Base-by-base conservation (phyloP, 2,329 filamentous ascomycete genomes). In the Calonectria leucothoes region DNA sequence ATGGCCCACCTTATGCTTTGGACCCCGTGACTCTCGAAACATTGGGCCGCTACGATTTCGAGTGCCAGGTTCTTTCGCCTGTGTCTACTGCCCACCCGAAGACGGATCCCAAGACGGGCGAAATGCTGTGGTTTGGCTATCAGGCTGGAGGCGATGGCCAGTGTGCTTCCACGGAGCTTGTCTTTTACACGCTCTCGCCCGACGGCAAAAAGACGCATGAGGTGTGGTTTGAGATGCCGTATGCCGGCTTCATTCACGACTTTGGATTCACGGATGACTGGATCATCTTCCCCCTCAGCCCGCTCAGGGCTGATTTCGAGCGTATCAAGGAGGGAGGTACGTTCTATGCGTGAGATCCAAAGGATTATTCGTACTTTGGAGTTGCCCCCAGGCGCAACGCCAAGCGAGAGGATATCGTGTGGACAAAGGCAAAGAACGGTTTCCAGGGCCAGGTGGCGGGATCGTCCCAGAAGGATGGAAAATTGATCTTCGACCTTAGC, bases 371-470 rank as follows among this genome's bases (percentile, higher is more conserved):
- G 7, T 55, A 55, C 33, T 66, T 29, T n/a, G 64, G 64, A 1
- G 55, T 66, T 39, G 48, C 25, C 4, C 64, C 64, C 3, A 2
- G 64, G 23, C 64, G 6, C 17, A 23, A 31, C 11, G n/a, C n/a
- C 2, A 42, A 42, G 15, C 48, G 31, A 2, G 48, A 42, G 23
- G 64, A 66, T 39, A 55, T 55, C 2, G 3, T 29, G 0, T 75
- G 68, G 73, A 23, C 72, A 5, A 20, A 31, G 25, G 51, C 73
- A 2, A 65, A 71, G 0, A 74, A 74, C 20, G 37, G 68, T 6
- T 76, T 76, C 8, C 74, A 75, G 1, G 74, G 74, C 0, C 73
- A 76, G n/a, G 57, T 75, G 10, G 73, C 67, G 1, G 73, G 73
- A 0, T 55, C 70, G 2, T 76, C 75, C 20, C 66, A 76, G 15